Evolutionary conservation across 371 early-diverging fungal genomes (phyloP).

Genomic region (Mucor saturninus): DNA sequence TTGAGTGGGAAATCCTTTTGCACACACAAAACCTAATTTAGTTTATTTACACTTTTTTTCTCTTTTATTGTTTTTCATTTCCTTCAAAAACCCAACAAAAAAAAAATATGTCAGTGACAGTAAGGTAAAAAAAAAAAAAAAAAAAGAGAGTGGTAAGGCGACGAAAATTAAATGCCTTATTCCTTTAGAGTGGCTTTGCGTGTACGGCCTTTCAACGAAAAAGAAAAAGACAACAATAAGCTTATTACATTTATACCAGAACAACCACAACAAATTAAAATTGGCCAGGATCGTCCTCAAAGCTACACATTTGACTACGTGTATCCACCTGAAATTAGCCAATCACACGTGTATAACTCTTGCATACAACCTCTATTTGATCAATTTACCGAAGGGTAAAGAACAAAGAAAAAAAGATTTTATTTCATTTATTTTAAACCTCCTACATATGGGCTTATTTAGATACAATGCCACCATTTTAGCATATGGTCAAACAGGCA

Average conservation of each 20-base stretch:
- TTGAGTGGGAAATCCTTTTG: too few relatives aligned
- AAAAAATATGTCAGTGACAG: too few relatives aligned
- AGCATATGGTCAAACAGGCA: constrained; percentile 50
- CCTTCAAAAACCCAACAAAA: too few relatives aligned
- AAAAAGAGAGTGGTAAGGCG: too few relatives aligned
- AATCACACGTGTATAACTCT: constrained; percentile 74
- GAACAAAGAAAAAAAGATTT: background rate
- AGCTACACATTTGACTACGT: constrained; percentile 89
- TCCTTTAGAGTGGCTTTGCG: constrained; percentile 72
- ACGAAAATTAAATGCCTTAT: too few relatives aligned
- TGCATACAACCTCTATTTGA: constrained; percentile 76
- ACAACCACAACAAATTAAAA: constrained; percentile 48
- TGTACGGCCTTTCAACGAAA: constrained; percentile 74
- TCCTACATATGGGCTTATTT: constrained; percentile 8
- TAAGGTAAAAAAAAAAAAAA: too few relatives aligned
- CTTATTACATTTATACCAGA: constrained; percentile 29
- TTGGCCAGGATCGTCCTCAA: constrained; percentile 56
- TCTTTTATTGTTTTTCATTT: too few relatives aligned
- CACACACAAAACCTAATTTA: too few relatives aligned
- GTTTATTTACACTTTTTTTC: too few relatives aligned
- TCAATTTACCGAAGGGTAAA: constrained; percentile 85
- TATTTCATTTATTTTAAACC: background rate
- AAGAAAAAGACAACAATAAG: constrained; percentile 53
- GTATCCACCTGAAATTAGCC: constrained; percentile 73
- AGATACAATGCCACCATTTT: constrained; percentile 33